Conservation (phyloP, 495 filamentous ascomycete genomes). For the Darksidea phi region DNA sequence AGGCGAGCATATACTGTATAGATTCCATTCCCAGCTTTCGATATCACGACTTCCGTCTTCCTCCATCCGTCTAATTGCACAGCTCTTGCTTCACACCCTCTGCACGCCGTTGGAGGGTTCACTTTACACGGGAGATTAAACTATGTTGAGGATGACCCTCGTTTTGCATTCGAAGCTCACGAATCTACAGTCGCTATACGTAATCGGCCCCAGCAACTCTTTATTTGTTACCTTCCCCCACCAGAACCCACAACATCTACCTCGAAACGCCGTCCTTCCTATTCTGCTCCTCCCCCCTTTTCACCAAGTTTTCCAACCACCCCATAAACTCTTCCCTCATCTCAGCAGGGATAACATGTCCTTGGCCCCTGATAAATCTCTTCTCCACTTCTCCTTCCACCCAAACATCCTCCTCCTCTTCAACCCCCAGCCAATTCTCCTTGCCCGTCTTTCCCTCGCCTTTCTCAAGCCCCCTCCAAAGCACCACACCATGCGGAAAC, state of each 20-base stretch:
- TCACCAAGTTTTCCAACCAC: constrained; percentile 55
- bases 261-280: neutral
- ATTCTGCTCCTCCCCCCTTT: constrained; percentile 38
- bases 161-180: too few relatives aligned
- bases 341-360: constrained; percentile 69
- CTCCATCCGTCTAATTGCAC: too few relatives aligned
- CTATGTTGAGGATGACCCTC: too few relatives aligned
- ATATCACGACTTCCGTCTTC: too few relatives aligned
- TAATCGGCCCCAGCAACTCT: too few relatives aligned
- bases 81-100: too few relatives aligned
- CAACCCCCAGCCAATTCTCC: constrained; percentile 23
- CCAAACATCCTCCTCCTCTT: constrained; percentile 45
- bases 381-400: constrained; percentile 50
- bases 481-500: constrained; percentile 59
- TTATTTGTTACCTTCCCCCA: too few relatives aligned
- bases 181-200: too few relatives aligned
- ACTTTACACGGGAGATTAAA: too few relatives aligned
- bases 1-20: too few relatives aligned
- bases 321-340: constrained; percentile 59
- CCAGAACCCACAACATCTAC: neutral
- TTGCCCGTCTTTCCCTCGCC: constrained; percentile 26
- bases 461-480: constrained; percentile 45
- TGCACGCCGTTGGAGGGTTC: too few relatives aligned
- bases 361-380: constrained; percentile 61
- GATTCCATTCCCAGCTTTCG: too few relatives aligned